Conservation (phyloP, 2,329 filamentous ascomycete species). For the Myotisia sp. region DNA sequence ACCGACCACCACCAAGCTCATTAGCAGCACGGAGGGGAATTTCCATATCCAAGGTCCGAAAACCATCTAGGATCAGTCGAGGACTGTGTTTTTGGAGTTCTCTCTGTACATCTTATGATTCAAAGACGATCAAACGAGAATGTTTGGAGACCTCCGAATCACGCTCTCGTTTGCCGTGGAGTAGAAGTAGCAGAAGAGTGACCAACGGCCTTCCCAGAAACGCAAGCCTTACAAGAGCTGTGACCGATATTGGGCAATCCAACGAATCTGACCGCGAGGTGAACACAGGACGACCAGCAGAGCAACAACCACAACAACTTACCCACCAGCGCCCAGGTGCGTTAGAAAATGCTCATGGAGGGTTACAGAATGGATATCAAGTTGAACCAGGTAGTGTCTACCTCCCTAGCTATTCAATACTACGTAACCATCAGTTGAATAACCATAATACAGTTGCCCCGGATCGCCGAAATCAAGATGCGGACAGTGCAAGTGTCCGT, state of each 20-base stretch:
- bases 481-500: too few relatives aligned
- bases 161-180: not conserved
- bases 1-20: constrained; percentile 70
- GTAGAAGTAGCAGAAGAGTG: constrained; percentile 6
- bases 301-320: constrained; percentile 2
- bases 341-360: too few relatives aligned
- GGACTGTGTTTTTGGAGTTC: constrained; percentile 71
- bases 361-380: too few relatives aligned
- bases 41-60: constrained; percentile 33
- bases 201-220: constrained; percentile 1
- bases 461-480: too few relatives aligned
- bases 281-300: not conserved
- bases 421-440: too few relatives aligned
- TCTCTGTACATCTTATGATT: constrained; percentile 82
- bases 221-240: constrained; percentile 9
- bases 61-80: constrained; percentile 50
- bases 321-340: too few relatives aligned
- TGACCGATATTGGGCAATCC: constrained; percentile 16
- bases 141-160: constrained; percentile 1
- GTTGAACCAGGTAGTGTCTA: too few relatives aligned
- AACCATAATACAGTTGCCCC: too few relatives aligned
- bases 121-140: constrained; percentile 44
- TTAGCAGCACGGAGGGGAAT: constrained; percentile 46
- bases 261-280: constrained; percentile 7
- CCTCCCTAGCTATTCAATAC: too few relatives aligned